phyloP scores from a whole-genome alignment of 257 asterid genomes.

The Solanum boliviense region DNA sequence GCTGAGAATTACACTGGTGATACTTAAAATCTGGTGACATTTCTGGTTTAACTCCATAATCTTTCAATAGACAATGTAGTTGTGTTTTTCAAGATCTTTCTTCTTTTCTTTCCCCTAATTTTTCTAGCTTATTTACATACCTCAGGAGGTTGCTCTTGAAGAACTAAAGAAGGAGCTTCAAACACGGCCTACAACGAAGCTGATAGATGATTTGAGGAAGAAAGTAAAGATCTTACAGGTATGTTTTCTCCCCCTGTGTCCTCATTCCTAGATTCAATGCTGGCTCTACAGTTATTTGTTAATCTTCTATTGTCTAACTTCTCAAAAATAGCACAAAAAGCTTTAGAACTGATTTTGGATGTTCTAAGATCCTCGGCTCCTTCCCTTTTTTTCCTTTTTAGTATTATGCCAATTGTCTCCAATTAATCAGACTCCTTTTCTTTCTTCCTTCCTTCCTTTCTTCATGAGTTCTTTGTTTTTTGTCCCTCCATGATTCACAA shows the following conservation, averaged over 20 bases:
- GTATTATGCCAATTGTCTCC: neutral
- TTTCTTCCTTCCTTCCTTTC: neutral
- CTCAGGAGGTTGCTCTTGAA: conserved; percentile 67
- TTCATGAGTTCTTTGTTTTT: neutral
- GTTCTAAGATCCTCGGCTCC: neutral
- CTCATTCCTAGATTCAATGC: neutral
- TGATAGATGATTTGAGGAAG: conserved; percentile 86
- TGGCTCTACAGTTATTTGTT: neutral
- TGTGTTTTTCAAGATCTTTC: neutral
- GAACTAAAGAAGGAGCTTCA: conserved; percentile 82
- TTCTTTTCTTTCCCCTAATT: neutral
- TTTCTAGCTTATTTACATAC: neutral
- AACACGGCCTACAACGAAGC: conserved; percentile 73
- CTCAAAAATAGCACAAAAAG: neutral
- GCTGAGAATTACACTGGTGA: neutral
- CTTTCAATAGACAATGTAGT: neutral
- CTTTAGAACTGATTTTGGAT: neutral
- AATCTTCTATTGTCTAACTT: neutral
- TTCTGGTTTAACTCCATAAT: neutral
- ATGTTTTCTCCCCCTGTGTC: neutral
- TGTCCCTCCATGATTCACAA: neutral
- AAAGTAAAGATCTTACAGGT: conserved; percentile 98
- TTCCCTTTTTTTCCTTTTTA: neutral
- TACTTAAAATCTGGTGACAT: neutral
- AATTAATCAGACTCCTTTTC: neutral